Evolutionary conservation across 345 rosid genomes (phyloP), one percentile per base, ranked within the genome.

Genomic region (Aquilaria sinensis): DNA sequence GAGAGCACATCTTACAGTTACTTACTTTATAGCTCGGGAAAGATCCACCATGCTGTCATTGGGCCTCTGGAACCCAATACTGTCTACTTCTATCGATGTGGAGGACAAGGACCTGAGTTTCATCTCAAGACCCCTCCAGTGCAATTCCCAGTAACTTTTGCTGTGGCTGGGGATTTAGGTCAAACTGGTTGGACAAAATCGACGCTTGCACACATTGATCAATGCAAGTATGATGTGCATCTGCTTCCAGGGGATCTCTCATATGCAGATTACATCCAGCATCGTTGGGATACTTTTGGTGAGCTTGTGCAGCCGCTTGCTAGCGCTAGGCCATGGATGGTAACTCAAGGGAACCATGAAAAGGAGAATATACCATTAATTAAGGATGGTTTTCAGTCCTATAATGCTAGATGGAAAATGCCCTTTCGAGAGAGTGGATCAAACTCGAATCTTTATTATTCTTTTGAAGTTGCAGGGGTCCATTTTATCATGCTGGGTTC

Each of bases 251-350:
- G 99, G 33, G 97, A 94, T 69, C 91, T 94, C 64, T 80, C 97
- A n/a, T 94, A 94, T 67, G 96, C 97, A 4, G 97, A 90, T 79
- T 88, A 74, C 74, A 54, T 85, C 77, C 97, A 94, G 78, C 88
- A 71, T 46, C 74, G 58, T 62, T 94, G 99, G 99, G 99, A 94
- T 65, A 76, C 96, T 9, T 94, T 94, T 63, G 97, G 97, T 9
- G 83, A 86, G 67, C 74, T 91, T 49, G 96, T 94, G 58, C 80
- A 94, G 83, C 97, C 96, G 43, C 86, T 94, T 56, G 97, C 96
- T 14, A 94, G 97, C 68, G 78, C 91, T 23, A 85, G 85, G 73
- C 96, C 99, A 0, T 94, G 99, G 99, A 94, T 94, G 99, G 99
- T 88, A 41, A 94, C 99, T 1, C 69, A 91, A 73, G 99, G 96